Evolutionary conservation across 2,329 filamentous ascomycete species (phyloP), one percentile per base, ranked within the genome.

Genomic region (Lecanoromycetidae sp.): DNA sequence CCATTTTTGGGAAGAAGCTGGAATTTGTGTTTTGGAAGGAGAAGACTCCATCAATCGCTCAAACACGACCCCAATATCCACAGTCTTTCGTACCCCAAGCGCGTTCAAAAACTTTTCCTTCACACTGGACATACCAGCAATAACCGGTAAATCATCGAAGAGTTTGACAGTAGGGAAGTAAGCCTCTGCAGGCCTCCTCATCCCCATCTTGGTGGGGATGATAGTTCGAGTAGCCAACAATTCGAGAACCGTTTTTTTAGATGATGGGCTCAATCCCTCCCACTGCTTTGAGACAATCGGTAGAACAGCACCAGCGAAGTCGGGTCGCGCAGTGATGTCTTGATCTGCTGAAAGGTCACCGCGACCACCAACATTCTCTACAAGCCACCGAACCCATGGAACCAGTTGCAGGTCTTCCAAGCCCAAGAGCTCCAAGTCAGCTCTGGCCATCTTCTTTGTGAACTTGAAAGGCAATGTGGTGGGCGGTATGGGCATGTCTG

Each of bases 91-190:
- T 22, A 98, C 88, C 3, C 91, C 90, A 26, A 98, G 70, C 2
- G 84, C 77, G 2, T 75, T 68, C 35, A 98, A 66, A 52, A 98
- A 85, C 61, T 93, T 95, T 37, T 96, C 90, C 61, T 95, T 96
- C 10, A 95, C 76, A 26, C 80, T 77, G 33, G 82, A 79, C 35
- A 88, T 79, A 10, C 77, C 79, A 54, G 81, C 77, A 1, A 96
- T 79, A 10, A 82, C 80, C 0, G 91, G 88, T 13, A 98, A 70
- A 60, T 98, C 91, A 52, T 95, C 87, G 58, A 98, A 98, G 0
- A 98, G 70, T 61, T 87, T 91, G 30, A 98, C 91, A n/a, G 79
- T 83, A 2, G 85, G 79, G 59, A 98, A 95, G 63, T 95, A 98
- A 0, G 91, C 81, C 54, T 96, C 87, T 3, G 71, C 67, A 4